Base-by-base conservation (phyloP, 352 stramenopile genomes). In the Phytophthora hybrid region DNA sequence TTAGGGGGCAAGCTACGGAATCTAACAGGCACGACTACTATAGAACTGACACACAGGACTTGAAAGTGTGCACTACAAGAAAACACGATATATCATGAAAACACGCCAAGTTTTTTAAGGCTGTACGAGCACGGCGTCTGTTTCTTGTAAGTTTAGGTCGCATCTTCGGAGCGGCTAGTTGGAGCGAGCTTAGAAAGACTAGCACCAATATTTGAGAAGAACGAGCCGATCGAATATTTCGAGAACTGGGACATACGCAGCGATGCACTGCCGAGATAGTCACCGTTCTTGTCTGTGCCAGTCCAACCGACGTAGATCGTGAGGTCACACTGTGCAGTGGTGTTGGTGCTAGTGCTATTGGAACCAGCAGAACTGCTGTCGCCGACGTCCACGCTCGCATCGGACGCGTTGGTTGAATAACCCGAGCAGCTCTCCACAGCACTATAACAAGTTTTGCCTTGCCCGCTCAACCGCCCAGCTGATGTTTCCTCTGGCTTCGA, bases 221-320 rank as follows among this genome's bases (percentile, higher is more conserved):
- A 93, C 54, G 84, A 91, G 59, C 76, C 80, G 64, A 93, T 87
- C n/a, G 88, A 95, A 74, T 93, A 94, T 64, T 93, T 91, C 55
- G 88, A 81, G 68, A 95, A 95, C 74, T 95, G 87, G 46, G 88
- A 95, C 77, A 94, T 92, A 16, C 88, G 88, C 63, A 94, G 69
- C 5, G 87, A 86, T 2, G 85, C 82, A 70, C 88, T 95, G 59
- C 85, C 89, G 29, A 95, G 69, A 69, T 94, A 94, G 69, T 94
- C 85, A 44, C 88, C 88, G 59, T 92, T 90, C 63, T 78, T 80
- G 67, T 95, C 88, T 5, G 88, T 95, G 23, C 88, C 88, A 0
- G 87, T 95, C 88, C 88, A 95, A 21, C 88, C 88, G 5, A 93
- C 82, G 54, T 94, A 94, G 37, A 95, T 71, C 26, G 87, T 93